Percentiles rank a stretch among this genome's conserved stretches.
Evolutionary conservation across 495 filamentous ascomycete genomes (phyloP).

Genomic region (Mytilinidion resinicola): DNA sequence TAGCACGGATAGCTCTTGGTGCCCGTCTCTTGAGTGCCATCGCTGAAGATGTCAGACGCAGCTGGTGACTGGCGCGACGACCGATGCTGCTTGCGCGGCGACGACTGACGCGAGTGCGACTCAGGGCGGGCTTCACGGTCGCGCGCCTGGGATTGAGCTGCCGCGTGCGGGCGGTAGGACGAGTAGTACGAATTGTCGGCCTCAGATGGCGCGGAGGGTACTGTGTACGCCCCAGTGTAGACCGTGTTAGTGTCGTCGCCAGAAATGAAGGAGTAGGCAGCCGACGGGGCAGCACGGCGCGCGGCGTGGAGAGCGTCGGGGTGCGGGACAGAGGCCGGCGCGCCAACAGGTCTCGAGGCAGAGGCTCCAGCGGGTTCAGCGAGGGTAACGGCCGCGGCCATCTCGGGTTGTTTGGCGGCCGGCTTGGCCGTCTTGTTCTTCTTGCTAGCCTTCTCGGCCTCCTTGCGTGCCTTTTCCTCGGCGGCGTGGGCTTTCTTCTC

Average conservation of each 20-base stretch:
- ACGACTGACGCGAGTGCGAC: slow-evolving; percentile 16
- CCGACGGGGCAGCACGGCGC: slow-evolving; percentile 27
- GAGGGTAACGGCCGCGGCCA: neutral
- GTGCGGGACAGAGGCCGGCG: neutral
- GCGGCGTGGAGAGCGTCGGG: slow-evolving; percentile 2
- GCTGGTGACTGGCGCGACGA: slow-evolving; percentile 8
- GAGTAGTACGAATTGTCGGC: slow-evolving; percentile 29
- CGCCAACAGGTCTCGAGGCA: neutral
- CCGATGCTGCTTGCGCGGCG: slow-evolving; percentile 26
- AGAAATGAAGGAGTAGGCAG: slow-evolving; percentile 33
- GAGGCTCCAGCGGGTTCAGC: slow-evolving; percentile 7
- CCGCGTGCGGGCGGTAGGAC: slow-evolving; percentile 29
- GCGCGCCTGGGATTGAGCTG: slow-evolving; percentile 10
- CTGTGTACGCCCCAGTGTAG: slow-evolving; percentile 23
- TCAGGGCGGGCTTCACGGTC: slow-evolving; percentile 9
- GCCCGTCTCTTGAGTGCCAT: slow-evolving; percentile 54
- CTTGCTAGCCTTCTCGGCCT: slow-evolving; percentile 16
- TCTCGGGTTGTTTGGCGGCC: slow-evolving; percentile 20
- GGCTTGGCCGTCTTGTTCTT: slow-evolving; percentile 22
- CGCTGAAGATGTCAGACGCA: slow-evolving; percentile 35
- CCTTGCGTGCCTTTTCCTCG: slow-evolving; percentile 28
- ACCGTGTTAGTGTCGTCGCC: slow-evolving; percentile 30
- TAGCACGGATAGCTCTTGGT: slow-evolving; percentile 77
- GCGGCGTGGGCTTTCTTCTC: slow-evolving; percentile 26
- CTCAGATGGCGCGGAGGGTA: slow-evolving; percentile 21